Percentiles rank a stretch among this genome's conserved stretches.
phyloP scores from a whole-genome alignment of 805 yeast genomes.

The Cyberlindnera meyerae region DNA sequence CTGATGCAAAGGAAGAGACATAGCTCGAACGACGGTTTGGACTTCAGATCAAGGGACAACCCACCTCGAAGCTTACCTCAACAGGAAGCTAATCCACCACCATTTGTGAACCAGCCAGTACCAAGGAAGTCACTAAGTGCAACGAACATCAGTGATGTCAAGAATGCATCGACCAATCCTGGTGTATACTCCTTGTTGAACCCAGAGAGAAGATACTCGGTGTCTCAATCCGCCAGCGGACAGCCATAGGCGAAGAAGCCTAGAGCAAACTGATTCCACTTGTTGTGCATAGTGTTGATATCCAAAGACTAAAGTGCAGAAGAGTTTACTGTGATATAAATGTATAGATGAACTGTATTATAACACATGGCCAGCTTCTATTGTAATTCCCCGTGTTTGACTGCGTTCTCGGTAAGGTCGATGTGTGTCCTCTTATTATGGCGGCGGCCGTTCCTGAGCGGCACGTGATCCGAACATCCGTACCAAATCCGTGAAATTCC shows the following conservation, averaged over 20 bases:
- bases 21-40: constrained; percentile 19
- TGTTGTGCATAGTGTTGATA: too few species aligned
- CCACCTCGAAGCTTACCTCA: constrained; percentile 24
- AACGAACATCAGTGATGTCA: constrained; percentile 10
- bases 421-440: too few species aligned
- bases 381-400: too few species aligned
- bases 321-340: too few species aligned
- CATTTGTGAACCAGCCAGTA: constrained; percentile 1
- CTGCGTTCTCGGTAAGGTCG: too few species aligned
- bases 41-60: constrained; percentile 12
- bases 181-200: constrained; percentile 25
- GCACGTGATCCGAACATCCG: too few species aligned
- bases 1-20: constrained; percentile 20
- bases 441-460: too few species aligned
- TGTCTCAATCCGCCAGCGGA: constrained; percentile 2
- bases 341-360: too few species aligned
- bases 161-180: constrained; percentile 8
- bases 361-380: too few species aligned
- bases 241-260: constrained; percentile 12
- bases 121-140: constrained; percentile 17
- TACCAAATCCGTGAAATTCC: too few species aligned
- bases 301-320: too few species aligned
- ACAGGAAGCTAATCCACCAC: constrained; percentile 5
- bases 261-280: constrained; percentile 9
- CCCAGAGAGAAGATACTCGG: constrained; percentile 21